phyloP scores from a whole-genome alignment of 306 rosid genomes.

The Astragalus membranaceus region DNA sequence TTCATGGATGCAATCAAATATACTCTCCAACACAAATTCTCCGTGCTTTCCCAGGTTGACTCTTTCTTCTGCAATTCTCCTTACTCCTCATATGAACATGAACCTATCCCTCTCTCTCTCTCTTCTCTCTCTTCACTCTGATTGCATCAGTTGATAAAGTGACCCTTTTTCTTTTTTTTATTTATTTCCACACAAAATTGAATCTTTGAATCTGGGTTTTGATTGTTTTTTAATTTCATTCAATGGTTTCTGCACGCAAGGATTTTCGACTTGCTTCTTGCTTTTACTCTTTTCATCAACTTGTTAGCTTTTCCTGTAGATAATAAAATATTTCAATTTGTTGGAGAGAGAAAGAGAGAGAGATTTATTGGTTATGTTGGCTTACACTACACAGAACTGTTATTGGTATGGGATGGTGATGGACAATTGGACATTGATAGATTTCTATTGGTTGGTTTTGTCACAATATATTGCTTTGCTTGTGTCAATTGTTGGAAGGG shows the following conservation, averaged over 20 bases:
- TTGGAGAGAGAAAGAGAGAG: not conserved
- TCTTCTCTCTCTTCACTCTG: not conserved
- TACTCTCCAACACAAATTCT: constrained; percentile 68
- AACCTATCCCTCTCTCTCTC: not conserved
- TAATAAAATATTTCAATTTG: not conserved
- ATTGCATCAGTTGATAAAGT: not conserved
- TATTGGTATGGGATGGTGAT: constrained; percentile 33
- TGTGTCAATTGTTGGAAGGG: constrained; percentile 26
- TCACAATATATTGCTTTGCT: constrained; percentile 28
- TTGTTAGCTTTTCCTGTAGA: constrained; percentile 25
- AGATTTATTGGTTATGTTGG: constrained; percentile 32
- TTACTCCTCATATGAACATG: constrained; percentile 46
- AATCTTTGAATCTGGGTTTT: constrained; percentile 9
- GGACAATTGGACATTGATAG: constrained; percentile 11
- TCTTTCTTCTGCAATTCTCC: constrained; percentile 25
- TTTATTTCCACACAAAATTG: not conserved
- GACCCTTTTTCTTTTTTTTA: not conserved
- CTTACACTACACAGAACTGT: constrained; percentile 32
- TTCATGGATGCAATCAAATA: constrained; percentile 95
- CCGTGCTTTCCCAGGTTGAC: constrained; percentile 96
- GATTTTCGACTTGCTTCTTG: constrained; percentile 27
- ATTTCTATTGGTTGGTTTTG: not conserved
- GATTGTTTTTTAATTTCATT: constrained; percentile 17
- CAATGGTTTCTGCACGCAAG: constrained; percentile 53
- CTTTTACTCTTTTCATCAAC: constrained; percentile 45